Conservation (phyloP, 2,329 filamentous ascomycete genomes). For the Pyrenochaeta sp. region DNA sequence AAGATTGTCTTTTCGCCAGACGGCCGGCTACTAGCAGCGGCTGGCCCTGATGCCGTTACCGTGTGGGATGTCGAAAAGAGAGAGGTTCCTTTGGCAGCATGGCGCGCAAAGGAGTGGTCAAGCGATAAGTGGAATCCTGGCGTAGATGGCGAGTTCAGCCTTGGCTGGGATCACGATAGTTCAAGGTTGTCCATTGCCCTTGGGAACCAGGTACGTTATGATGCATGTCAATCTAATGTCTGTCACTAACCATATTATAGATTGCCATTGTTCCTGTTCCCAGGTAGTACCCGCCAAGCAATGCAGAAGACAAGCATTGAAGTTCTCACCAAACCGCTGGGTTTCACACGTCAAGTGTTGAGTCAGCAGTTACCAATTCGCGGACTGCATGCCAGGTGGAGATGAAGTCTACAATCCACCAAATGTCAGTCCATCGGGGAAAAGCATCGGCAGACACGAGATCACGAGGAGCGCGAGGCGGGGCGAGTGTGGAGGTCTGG, state of each 20-base stretch:
- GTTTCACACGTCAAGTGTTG: background rate
- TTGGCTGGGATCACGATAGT: slow-evolving; percentile 50
- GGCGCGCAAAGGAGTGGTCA: slow-evolving; percentile 39
- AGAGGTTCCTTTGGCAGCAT: slow-evolving; percentile 44
- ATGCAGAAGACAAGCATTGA: slow-evolving; percentile 1
- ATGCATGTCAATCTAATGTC: background rate
- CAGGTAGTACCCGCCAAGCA: slow-evolving; percentile 22
- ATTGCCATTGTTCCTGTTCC: slow-evolving; percentile 45
- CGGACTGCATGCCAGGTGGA: too few species aligned
- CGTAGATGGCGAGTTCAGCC: slow-evolving; percentile 43
- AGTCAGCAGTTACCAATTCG: background rate
- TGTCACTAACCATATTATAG: slow-evolving; percentile 23
- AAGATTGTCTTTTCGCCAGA: slow-evolving; percentile 55
- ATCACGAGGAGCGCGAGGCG: slow-evolving; percentile 24
- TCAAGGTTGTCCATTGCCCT: slow-evolving; percentile 47
- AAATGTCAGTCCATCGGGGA: slow-evolving; percentile 6
- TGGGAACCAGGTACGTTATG: slow-evolving; percentile 44
- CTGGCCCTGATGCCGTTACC: slow-evolving; percentile 52
- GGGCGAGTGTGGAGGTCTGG: slow-evolving; percentile 29
- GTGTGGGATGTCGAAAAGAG: slow-evolving; percentile 52
- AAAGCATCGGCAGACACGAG: slow-evolving; percentile 7
- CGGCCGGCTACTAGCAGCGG: slow-evolving; percentile 53
- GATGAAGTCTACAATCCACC: too few species aligned
- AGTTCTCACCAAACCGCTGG: background rate
- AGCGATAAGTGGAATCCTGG: slow-evolving; percentile 40